phyloP scores from a whole-genome alignment of 305 asterid species.

The Solanum hybrid region DNA sequence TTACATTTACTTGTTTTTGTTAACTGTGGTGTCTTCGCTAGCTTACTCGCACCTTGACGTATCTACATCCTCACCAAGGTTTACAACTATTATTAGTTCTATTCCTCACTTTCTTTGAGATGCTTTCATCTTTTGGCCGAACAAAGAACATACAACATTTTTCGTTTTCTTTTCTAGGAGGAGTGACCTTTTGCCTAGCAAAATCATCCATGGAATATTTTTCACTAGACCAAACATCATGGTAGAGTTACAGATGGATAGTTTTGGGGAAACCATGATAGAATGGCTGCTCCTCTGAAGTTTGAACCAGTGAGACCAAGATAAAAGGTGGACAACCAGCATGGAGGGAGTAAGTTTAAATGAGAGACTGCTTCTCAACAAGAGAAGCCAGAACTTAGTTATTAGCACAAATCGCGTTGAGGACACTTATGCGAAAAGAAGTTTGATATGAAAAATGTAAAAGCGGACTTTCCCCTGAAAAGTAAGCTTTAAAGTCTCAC shows the following conservation, averaged over 20 bases:
- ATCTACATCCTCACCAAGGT: background rate
- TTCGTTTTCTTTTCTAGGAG: background rate
- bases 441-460: background rate
- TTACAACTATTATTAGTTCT: background rate
- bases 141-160: background rate
- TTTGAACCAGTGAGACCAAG: background rate
- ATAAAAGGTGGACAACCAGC: background rate
- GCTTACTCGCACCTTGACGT: background rate
- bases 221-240: background rate
- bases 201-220: background rate
- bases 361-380: background rate
- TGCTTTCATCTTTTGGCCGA: background rate
- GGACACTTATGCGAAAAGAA: background rate
- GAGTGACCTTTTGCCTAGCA: background rate
- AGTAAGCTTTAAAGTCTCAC: background rate
- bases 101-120: background rate
- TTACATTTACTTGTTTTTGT: background rate
- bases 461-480: background rate
- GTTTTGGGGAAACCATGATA: background rate
- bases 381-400: background rate
- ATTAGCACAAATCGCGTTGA: background rate
- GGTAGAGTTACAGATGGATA: background rate
- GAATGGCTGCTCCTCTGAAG: background rate
- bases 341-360: background rate
- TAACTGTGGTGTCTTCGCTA: background rate